Percentiles rank a stretch among this genome's conserved stretches.
These are phyloP conservation scores for Aegilops sharonensis DNA, from an alignment of 176 grass and related monocot species.

Conservation along the genomic window DNA sequence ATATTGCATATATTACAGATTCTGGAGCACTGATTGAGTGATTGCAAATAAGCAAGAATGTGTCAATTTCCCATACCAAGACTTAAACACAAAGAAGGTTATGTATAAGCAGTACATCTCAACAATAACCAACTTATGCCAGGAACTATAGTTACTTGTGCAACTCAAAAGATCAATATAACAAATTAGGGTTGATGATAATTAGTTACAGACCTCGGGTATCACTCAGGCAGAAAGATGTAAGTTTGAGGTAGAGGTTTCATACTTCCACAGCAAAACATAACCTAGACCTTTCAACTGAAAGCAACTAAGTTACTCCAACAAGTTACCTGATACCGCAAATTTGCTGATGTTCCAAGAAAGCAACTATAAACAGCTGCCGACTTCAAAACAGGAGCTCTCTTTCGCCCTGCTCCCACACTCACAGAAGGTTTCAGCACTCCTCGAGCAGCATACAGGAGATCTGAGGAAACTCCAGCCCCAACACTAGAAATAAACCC, in stretches of 20 bases:
- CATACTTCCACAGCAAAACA: background rate
- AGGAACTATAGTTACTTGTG: background rate
- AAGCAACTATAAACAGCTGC: constrained; percentile 84
- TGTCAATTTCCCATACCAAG: background rate
- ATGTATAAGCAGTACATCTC: background rate
- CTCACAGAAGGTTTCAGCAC: constrained; percentile 52
- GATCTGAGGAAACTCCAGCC: constrained; percentile 83
- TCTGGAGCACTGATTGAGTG: background rate
- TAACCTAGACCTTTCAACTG: background rate
- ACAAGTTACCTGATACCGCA: constrained; percentile 86
- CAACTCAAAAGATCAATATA: background rate
- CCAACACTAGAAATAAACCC: constrained; percentile 90
- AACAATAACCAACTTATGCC: background rate
- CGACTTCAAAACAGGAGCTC: constrained; percentile 85
- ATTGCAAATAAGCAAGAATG: constrained; percentile 13
- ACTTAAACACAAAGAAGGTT: background rate
- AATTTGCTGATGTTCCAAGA: constrained; percentile 92
- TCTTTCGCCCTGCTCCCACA: constrained; percentile 53
- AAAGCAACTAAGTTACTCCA: constrained; percentile 12
- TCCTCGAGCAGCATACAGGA: constrained; percentile 56
- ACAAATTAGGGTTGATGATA: background rate
- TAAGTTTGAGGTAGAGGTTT: background rate
- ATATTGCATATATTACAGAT: background rate
- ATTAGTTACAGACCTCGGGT: background rate
- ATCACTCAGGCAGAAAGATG: background rate